Percentiles rank a stretch among this genome's conserved stretches.
Evolutionary conservation across 2,329 filamentous ascomycete species (phyloP).

Genomic region (Microsporum audouinii): DNA sequence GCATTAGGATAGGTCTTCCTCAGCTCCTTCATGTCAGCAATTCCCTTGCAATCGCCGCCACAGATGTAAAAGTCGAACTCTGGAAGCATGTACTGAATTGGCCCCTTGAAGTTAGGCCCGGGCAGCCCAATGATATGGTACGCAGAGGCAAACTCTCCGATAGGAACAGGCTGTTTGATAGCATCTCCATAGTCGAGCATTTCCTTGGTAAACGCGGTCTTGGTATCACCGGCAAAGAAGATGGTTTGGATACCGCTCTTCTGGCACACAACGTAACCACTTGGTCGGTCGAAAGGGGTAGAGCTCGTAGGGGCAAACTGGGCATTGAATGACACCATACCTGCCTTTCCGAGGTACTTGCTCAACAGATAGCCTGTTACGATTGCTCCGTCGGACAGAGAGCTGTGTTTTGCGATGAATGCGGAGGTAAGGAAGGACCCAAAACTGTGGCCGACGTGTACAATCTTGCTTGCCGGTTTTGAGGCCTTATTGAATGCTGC

Average conservation of each 20-base stretch:
- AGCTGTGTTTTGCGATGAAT: conserved; percentile 24
- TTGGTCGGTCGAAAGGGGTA: conserved; percentile 7
- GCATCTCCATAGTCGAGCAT: conserved; percentile 15
- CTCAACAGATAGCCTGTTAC: conserved; percentile 30
- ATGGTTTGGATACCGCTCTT: conserved; percentile 14
- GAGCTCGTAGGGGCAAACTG: conserved; percentile 8
- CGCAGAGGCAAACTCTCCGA: conserved; percentile 14
- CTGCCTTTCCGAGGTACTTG: conserved; percentile 9
- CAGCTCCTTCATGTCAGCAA: conserved; percentile 10
- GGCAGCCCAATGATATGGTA: conserved; percentile 15
- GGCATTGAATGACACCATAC: conserved; percentile 10
- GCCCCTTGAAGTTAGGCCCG: conserved; percentile 22
- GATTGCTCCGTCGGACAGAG: conserved; percentile 29
- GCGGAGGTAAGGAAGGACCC: conserved; percentile 26
- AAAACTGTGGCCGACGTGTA: conserved; percentile 30
- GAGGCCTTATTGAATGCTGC: conserved; percentile 1
- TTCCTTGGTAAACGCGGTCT: conserved; percentile 13
- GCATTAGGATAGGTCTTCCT: conserved; percentile 22
- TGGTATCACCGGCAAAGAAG: conserved; percentile 13
- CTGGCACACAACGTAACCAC: conserved; percentile 8
- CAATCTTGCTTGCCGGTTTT: conserved; percentile 23
- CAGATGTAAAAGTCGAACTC: conserved; percentile 28
- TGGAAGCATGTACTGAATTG: conserved; percentile 25
- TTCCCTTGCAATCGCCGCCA: conserved; percentile 27
- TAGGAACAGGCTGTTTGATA: conserved; percentile 14